A percentile compares a stretch with the other conserved stretches of the same genome.
These are phyloP conservation scores for Aureobasidium leucospermi DNA, from an alignment of 2,329 filamentous ascomycete genomes.

Conservation along the genomic window DNA sequence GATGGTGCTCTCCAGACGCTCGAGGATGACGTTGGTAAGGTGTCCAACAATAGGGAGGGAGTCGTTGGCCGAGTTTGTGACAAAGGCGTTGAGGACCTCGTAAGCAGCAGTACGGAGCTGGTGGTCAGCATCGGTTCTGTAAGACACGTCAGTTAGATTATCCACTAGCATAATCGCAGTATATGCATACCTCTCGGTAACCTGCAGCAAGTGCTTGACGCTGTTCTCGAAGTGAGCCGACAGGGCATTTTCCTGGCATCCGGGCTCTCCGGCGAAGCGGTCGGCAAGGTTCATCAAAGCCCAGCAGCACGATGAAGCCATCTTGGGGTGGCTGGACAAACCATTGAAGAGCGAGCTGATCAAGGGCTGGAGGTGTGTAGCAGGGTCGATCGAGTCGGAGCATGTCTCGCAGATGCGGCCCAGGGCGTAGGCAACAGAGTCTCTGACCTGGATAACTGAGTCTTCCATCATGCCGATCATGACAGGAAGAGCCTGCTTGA, in stretches of 20 bases:
- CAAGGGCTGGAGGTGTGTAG: slow-evolving; percentile 72
- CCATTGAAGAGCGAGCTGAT: slow-evolving; percentile 86
- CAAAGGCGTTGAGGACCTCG: slow-evolving; percentile 91
- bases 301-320: slow-evolving; percentile 98
- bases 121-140: slow-evolving; percentile 66
- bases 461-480: slow-evolving; percentile 92
- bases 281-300: slow-evolving; percentile 97
- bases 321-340: slow-evolving; percentile 85
- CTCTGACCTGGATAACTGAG: slow-evolving; percentile 78
- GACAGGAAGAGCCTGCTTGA: slow-evolving; percentile 89
- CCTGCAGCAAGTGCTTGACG: slow-evolving; percentile 72
- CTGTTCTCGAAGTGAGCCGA: slow-evolving; percentile 91
- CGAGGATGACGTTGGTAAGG: slow-evolving; percentile 80
- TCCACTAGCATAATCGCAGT: background rate
- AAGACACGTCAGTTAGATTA: slow-evolving; percentile 16
- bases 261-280: slow-evolving; percentile 81
- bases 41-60: slow-evolving; percentile 73
- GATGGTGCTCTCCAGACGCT: slow-evolving; percentile 84
- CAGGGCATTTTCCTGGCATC: slow-evolving; percentile 70
- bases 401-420: slow-evolving; percentile 93
- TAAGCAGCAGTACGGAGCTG: slow-evolving; percentile 91
- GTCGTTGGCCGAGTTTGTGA: slow-evolving; percentile 82
- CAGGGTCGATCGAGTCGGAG: slow-evolving; percentile 82
- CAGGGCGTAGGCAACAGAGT: slow-evolving; percentile 91
- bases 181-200: slow-evolving; percentile 61